Base-by-base conservation (phyloP, 1,284 basidiomycete genomes). In the Fomitopsis palustris region DNA sequence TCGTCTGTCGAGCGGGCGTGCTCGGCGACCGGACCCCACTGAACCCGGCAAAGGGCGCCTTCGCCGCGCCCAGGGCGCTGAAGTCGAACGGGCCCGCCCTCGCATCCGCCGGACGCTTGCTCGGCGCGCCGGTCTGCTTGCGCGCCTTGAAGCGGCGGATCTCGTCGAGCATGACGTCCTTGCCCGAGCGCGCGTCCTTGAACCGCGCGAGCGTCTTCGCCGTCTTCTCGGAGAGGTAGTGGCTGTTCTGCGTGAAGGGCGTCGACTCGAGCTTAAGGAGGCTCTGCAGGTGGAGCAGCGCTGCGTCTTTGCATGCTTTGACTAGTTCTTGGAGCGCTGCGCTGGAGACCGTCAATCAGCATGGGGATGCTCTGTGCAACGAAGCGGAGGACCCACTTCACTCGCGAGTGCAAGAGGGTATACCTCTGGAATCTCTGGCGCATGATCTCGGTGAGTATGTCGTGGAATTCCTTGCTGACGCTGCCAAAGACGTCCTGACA, bases 401-500 rank as follows among this genome's bases (percentile, higher is more conserved):
- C 63, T 25, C 66, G 57, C 1, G 64, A 56, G 12, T 72, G 63
- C 2, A 77, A 66, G 21, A 63, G 39, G 19, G 45, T 63, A 53
- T 74, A 79, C 4, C 63, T 65, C 2, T 65, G 66, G 56, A 79
- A 78, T 47, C 73, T 69, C 5, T 39, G 42, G n/a, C 63, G 58
- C 19, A 72, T 58, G 4, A 75, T 62, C 2, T 63, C 27, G 21
- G 62, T 33, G 1, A 75, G 57, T 31, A 61, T 43, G 5, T 62
- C 51, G 5, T 68, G 64, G 17, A 77, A 69, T 0, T 64, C 64
- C 7, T 60, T 55, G 58, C 68, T 69, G 6, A 81, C 72, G 21
- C 68, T 65, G 2, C 72, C 63, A 62, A 83, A 76, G 62, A 81
- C 83, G 6, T 54, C 55, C 14, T 72, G 59, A 0, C 75, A 67